Evolutionary conservation across 2,329 filamentous ascomycete species (phyloP).

Genomic region (Neocatenulostroma microsporum): DNA sequence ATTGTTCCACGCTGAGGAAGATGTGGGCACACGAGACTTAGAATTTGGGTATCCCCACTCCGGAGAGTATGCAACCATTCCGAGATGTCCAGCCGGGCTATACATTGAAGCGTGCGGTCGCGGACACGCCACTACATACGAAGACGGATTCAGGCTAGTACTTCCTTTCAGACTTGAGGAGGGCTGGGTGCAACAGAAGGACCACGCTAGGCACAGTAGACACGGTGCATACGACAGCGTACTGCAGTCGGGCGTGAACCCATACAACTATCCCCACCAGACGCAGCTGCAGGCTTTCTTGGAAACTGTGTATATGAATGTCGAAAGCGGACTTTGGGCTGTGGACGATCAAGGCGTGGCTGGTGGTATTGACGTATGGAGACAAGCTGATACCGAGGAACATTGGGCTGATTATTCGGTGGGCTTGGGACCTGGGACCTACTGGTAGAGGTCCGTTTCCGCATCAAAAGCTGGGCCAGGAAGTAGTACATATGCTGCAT

Average conservation of each 20-base stretch:
- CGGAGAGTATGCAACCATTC: too few species aligned
- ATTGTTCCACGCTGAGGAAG: conserved; percentile 14
- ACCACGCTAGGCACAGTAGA: conserved; percentile 1
- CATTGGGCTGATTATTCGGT: conserved; percentile 11
- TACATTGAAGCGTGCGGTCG: conserved; percentile 1
- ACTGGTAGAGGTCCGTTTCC: too few species aligned
- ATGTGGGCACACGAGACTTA: background rate
- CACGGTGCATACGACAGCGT: conserved; percentile 5
- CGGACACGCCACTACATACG: background rate
- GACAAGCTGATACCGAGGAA: conserved; percentile 12
- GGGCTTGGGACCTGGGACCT: too few species aligned
- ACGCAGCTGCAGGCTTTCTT: conserved; percentile 9
- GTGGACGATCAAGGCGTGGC: conserved; percentile 11
- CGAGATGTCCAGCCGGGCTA: conserved; percentile 2
- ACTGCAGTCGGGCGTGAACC: conserved; percentile 11
- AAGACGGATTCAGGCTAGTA: conserved; percentile 2
- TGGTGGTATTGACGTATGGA: conserved; percentile 13
- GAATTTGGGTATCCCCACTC: too few species aligned
- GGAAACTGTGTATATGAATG: conserved; percentile 8
- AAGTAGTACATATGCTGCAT: too few species aligned
- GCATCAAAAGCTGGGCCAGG: too few species aligned
- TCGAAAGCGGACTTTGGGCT: conserved; percentile 8
- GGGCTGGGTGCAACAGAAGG: conserved; percentile 8
- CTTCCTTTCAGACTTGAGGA: background rate
- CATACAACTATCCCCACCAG: conserved; percentile 8